Percentiles rank a stretch among this genome's conserved stretches.
Conservation (phyloP, 345 rosid species). For the Aquilaria yunnanensis region DNA sequence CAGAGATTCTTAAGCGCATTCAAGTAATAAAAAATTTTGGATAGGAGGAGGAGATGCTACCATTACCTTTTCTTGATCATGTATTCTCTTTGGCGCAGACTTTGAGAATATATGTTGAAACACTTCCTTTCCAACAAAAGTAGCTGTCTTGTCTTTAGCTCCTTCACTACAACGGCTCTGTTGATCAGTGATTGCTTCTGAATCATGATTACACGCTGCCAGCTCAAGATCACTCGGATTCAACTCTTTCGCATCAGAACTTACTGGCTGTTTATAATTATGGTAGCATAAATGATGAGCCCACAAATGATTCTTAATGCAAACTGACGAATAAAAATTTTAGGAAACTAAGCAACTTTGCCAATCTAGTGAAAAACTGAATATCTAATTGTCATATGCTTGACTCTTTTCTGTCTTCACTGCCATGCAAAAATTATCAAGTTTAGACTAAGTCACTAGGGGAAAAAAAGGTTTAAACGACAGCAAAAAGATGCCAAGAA, state of each 20-base stretch:
- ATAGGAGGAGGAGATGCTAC: constrained; percentile 9
- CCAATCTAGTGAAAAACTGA: too few relatives aligned
- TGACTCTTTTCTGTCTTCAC: too few relatives aligned
- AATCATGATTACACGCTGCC: constrained; percentile 17
- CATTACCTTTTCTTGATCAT: constrained; percentile 9
- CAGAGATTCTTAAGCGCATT: too few relatives aligned
- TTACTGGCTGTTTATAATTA: constrained; percentile 22
- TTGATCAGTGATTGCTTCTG: constrained; percentile 1
- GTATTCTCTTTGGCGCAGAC: constrained; percentile 15
- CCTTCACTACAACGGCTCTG: constrained; percentile 9
- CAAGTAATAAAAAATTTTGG: background rate
- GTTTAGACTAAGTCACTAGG: too few relatives aligned
- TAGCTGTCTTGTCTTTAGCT: constrained; percentile 11
- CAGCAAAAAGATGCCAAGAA: too few relatives aligned
- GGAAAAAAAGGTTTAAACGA: too few relatives aligned
- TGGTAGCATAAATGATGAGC: background rate
- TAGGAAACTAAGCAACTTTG: background rate
- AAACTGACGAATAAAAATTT: background rate
- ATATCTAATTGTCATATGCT: too few relatives aligned
- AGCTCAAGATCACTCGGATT: constrained; percentile 6
- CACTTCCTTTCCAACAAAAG: constrained; percentile 8
- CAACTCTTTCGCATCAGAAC: constrained; percentile 4
- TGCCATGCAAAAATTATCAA: too few relatives aligned
- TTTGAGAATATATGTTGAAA: constrained; percentile 16
- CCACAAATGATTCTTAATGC: background rate